Base-by-base conservation (phyloP, 2,329 filamentous ascomycete genomes). In the Monilinia aucupariae region DNA sequence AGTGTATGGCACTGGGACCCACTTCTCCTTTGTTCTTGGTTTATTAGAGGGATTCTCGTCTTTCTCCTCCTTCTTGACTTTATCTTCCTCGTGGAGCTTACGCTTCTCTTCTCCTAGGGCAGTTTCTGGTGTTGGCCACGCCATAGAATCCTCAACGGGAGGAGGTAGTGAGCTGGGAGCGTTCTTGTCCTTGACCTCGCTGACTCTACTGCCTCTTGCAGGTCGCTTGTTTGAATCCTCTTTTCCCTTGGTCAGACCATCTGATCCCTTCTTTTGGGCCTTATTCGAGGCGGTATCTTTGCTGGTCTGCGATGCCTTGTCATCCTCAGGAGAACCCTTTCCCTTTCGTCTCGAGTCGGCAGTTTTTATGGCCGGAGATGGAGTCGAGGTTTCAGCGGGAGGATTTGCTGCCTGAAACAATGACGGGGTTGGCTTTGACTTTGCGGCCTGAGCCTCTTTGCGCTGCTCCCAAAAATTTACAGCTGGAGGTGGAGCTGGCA, bases 401-500 rank as follows among this genome's bases (percentile, higher is more conserved):
- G 52, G 39, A 30, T 64, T 65, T 10, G 64, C 47, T 50, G n/a
- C 64, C 27, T 70, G 67, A 49, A 55, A 53, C 30, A 62, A 27
- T 20, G 60, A 59, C 7, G 66, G 59, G 48, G 54, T 65, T 6
- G 69, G 74, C 70, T 80, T 82, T 58, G 72, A 70, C 72, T 81
- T 82, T 47, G 79, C 77, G n/a, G 81, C 76, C 65, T 81, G 62
- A 53, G 85, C 86, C 71, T 91, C 87, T 70, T 83, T 87, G 62
- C 92, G 85, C 76, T 92, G 85, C 66, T 87, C 83, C 93, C 94
- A 99, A 66, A 92, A 80, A 75, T 99, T 99, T 64, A 97, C 89
- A 1, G 85, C 76, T 0, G 94, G 94, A 50, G 90, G 81, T 37
- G 91, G 89, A 22, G 93, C 93, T 65, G 94, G 91, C 53, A 88